Base-by-base conservation (phyloP, 352 stramenopile species). In the Achlya hypogyna region DNA sequence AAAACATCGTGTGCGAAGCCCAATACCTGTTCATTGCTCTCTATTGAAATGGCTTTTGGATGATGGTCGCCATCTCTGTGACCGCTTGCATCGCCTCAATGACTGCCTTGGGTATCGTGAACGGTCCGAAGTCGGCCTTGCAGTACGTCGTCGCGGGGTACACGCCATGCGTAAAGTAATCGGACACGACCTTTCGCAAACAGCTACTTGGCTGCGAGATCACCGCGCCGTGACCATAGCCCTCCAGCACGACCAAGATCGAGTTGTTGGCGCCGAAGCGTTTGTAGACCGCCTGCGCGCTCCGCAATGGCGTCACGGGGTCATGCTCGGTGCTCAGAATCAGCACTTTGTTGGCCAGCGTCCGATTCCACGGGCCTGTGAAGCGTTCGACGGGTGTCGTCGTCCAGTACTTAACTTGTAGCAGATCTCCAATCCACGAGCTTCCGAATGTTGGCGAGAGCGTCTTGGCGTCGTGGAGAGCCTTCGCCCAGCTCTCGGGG, bases 311-410 rank as follows among this genome's bases (percentile, higher is more conserved):
- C 16, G 59, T 65, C 29, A 27, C 59, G 6, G 59, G 59, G 28
- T 65, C 59, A 5, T 31, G 12, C 27, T 58, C 6, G 59, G 53
- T 65, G 59, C 23, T 65, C 20, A 65, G 18, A 9, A 65, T 58
- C 9, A 65, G 35, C 18, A 65, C 35, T 14, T n/a, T 51, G 42
- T 32, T 28, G 23, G 14, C 9, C 23, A 65, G 29, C 27, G 35
- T 25, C 9, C 31, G 47, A 18, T 62, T 65, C 59, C 59, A 65
- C 0, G 59, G 59, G 1, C 59, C 59, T 14, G 42, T 38, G 59
- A 53, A 65, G 14, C 59, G 59, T 22, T 65, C 59, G 29, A 65
- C 47, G 25, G 40, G 38, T 18, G 14, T 20, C 18, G 35, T 31
- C 6, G 38, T 42, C 59, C 59, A 65, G 0, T 22, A 62, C 29